Base-by-base conservation (phyloP, 352 stramenopile genomes). In the Halophytophthora polymorphica region DNA sequence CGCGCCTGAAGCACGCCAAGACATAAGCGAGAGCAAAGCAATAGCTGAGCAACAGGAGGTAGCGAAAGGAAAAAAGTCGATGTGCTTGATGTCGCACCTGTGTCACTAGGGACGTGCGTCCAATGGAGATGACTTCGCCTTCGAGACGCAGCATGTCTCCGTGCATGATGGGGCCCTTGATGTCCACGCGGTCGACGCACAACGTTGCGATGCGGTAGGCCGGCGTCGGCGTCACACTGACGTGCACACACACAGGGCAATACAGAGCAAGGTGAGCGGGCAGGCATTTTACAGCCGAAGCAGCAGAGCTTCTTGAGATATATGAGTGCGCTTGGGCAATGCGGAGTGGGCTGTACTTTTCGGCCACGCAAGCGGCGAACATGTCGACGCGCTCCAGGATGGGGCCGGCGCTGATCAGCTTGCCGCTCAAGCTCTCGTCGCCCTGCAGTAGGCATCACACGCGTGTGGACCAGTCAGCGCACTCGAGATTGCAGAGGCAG, bases 351-450 rank as follows among this genome's bases (percentile, higher is more conserved):
- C 25, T 31, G 33, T 55, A 84, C 74, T 86, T 86, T 56, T 84
- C 74, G 28, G 75, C 71, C 12, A 88, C 71, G 11, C 74, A 72
- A 17, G 71, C 75, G 22, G 72, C 77, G 39, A 88, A 83, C 49
- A 88, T 84, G 57, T 83, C 73, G 44, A 83, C 51, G 18, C 67
- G 64, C 35, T 83, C 69, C 17, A 81, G 50, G 34, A 83, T 71
- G 15, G 73, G 70, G 0, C 73, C 73, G 2, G 71, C 67, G 45
- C 71, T 79, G 54, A 84, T 71, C 29, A 80, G 65, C 29, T 71
- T 73, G 40, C 73, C 73, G 15, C 45, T 73, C 46, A 80, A 41
- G 55, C 73, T 79, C 28, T 80, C 73, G 38, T 83, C 73, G 7
- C 71, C 73, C 68, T 83, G 34, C 31, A 36, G 44, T 17, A 50